These are phyloP conservation scores for Ceratorhiza oryzae-sativae DNA, from an alignment of 1,284 basidiomycete species.

Conservation along the genomic window DNA sequence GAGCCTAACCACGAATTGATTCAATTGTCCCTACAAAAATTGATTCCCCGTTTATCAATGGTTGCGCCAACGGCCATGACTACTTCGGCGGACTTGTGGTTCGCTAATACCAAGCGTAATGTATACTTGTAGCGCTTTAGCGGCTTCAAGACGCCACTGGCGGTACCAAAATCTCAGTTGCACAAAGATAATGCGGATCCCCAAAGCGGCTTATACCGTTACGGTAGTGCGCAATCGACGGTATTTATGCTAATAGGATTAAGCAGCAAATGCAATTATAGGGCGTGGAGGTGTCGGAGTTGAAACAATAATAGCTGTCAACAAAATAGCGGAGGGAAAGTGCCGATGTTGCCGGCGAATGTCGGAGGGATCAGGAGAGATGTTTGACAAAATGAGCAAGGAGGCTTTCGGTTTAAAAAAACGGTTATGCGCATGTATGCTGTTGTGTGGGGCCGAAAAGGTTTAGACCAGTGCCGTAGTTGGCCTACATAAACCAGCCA, in stretches of 20 bases:
- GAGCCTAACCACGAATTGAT: background rate
- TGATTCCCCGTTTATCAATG: too few relatives aligned
- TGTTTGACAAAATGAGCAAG: background rate
- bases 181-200: background rate
- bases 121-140: background rate
- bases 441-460: background rate
- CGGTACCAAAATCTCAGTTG: background rate
- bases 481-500: background rate
- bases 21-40: background rate
- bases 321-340: slow-evolving; percentile 12
- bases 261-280: background rate
- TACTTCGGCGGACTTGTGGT: too few relatives aligned
- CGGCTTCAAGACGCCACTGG: slow-evolving; percentile 3
- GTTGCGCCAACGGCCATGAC: too few relatives aligned
- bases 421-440: too few relatives aligned
- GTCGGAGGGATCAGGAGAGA: background rate
- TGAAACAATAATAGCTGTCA: slow-evolving; percentile 3
- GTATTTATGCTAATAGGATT: background rate
- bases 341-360: background rate
- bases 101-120: too few relatives aligned
- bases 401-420: too few relatives aligned
- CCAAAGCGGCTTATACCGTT: background rate
- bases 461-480: background rate
- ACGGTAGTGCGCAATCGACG: background rate
- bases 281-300: slow-evolving; percentile 20